A percentile compares a stretch with the other conserved stretches of the same genome.
Evolutionary conservation across 1,284 basidiomycete species (phyloP).

Genomic region (Puccinia horiana): DNA sequence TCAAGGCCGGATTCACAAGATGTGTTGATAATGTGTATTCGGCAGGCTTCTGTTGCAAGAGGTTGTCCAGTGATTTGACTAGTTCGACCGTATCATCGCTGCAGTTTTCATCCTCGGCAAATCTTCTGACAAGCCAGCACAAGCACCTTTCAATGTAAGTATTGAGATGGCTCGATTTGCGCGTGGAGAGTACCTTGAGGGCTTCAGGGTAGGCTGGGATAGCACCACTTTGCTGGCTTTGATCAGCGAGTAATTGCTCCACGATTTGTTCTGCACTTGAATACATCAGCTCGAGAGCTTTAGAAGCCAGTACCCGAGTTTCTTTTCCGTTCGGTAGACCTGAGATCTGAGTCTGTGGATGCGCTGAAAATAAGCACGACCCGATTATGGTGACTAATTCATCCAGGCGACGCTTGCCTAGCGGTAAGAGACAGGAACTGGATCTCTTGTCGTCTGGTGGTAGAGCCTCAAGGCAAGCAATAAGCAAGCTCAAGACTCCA

Average conservation of each 20-base stretch:
- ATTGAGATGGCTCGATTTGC: slow-evolving; percentile 20
- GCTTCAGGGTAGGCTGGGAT: slow-evolving; percentile 34
- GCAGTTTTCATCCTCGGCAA: slow-evolving; percentile 33
- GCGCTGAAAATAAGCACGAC: slow-evolving; percentile 13
- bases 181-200: slow-evolving; percentile 11
- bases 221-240: neutral
- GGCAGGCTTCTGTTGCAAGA: slow-evolving; percentile 9
- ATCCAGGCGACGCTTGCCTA: slow-evolving; percentile 16
- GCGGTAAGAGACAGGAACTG: neutral
- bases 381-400: slow-evolving; percentile 22
- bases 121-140: slow-evolving; percentile 47
- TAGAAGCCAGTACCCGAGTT: neutral
- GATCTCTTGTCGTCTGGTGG: slow-evolving; percentile 11
- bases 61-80: neutral
- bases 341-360: neutral
- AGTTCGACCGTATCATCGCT: slow-evolving; percentile 27
- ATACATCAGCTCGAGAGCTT: slow-evolving; percentile 23
- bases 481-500: slow-evolving; percentile 32
- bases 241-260: slow-evolving; percentile 22
- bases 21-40: slow-evolving; percentile 29
- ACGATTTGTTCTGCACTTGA: slow-evolving; percentile 3
- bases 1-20: slow-evolving; percentile 44
- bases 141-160: slow-evolving; percentile 40
- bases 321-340: neutral
- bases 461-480: slow-evolving; percentile 38